Percentiles rank a stretch among this genome's conserved stretches.
phyloP scores from a whole-genome alignment of 1,284 basidiomycete species.

The Tilletia setariae region DNA sequence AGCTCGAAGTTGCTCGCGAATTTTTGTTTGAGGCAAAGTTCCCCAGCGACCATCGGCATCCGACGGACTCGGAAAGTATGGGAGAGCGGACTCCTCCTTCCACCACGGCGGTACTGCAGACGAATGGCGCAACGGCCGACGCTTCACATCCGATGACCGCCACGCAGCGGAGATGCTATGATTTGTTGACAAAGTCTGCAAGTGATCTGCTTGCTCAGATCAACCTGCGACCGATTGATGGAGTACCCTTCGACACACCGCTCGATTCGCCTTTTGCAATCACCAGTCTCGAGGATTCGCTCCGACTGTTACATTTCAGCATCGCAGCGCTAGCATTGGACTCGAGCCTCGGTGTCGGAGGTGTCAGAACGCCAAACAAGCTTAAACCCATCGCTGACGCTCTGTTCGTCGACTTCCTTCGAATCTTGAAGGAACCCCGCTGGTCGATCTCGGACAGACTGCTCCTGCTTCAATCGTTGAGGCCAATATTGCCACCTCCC shows the following conservation, averaged over 20 bases:
- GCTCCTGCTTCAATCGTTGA: slow-evolving; percentile 10
- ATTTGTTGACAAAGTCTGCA: not conserved
- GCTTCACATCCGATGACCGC: not conserved
- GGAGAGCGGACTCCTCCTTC: too few relatives aligned
- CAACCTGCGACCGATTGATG: slow-evolving; percentile 66
- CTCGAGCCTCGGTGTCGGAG: not conserved
- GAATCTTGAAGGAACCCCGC: not conserved
- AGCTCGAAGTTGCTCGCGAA: slow-evolving; percentile 62
- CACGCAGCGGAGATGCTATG: not conserved
- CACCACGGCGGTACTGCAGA: too few relatives aligned
- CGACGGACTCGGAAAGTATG: too few relatives aligned
- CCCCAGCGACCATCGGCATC: slow-evolving; percentile 51
- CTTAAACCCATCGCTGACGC: not conserved
- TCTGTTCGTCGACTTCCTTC: not conserved
- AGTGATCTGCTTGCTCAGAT: not conserved
- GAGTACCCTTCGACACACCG: slow-evolving; percentile 64
- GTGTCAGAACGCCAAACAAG: not conserved
- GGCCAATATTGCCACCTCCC: not conserved
- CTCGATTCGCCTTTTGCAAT: slow-evolving; percentile 68
- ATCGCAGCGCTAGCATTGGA: not conserved
- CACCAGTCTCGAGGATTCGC: slow-evolving; percentile 62
- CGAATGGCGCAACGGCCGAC: too few relatives aligned
- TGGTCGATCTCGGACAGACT: slow-evolving; percentile 1
- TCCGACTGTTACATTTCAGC: not conserved
- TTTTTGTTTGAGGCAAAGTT: slow-evolving; percentile 68